Percentiles rank a stretch among this genome's conserved stretches.
Conservation (phyloP, 2,329 filamentous ascomycete species). For the Sporothrix protearum region DNA sequence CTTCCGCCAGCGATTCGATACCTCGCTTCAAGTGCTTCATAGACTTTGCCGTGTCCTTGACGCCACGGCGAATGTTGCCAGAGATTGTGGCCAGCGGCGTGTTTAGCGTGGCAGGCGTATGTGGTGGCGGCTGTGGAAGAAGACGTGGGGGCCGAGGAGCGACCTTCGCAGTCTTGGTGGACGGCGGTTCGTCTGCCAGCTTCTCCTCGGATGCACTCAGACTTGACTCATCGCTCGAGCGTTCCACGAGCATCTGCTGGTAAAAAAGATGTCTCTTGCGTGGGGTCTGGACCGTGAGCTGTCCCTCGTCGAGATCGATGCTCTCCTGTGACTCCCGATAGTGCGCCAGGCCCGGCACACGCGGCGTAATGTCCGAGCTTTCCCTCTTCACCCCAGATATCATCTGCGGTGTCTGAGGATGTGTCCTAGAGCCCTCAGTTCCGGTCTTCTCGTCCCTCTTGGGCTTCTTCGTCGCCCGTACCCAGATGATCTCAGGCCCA, state of each 20-base stretch:
- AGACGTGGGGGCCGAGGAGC: neutral
- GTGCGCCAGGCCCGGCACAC: neutral
- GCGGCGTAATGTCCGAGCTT: neutral
- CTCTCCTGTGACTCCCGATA: constrained; percentile 47
- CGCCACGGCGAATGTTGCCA: constrained; percentile 18
- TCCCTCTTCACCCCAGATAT: constrained; percentile 11
- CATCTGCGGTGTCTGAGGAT: neutral
- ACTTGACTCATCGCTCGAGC: neutral
- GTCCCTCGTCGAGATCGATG: constrained; percentile 56
- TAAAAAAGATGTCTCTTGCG: constrained; percentile 35
- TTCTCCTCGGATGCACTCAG: neutral
- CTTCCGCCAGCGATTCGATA: constrained; percentile 21
- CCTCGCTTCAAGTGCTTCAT: constrained; percentile 20
- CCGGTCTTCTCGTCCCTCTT: constrained; percentile 36
- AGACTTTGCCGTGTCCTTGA: neutral
- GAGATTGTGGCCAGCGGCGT: constrained; percentile 20
- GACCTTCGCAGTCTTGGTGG: neutral
- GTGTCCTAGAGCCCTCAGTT: neutral
- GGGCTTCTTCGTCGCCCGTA: constrained; percentile 48
- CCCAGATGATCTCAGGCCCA: constrained; percentile 48
- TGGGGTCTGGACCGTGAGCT: constrained; percentile 43
- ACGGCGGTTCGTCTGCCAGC: neutral
- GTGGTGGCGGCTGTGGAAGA: neutral
- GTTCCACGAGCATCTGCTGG: neutral
- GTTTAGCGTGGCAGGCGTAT: neutral